Evolutionary conservation across 805 yeast genomes (phyloP).

Genomic region (Saturnispora diversa): DNA sequence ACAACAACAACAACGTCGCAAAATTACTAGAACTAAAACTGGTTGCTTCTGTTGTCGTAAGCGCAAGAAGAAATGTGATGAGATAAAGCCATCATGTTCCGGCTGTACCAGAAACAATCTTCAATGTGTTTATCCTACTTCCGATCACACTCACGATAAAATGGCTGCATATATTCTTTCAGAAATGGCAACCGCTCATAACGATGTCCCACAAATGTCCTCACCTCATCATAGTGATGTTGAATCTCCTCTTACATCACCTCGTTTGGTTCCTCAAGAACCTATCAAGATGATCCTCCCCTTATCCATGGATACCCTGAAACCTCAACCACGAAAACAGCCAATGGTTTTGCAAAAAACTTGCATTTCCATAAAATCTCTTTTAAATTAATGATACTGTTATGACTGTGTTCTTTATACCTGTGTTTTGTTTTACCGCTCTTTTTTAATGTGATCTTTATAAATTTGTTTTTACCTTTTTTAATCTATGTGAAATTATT

Average conservation of each 20-base stretch:
- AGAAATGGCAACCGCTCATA: conserved; percentile 9
- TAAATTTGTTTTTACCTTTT: conserved; percentile 5
- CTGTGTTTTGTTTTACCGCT: background rate
- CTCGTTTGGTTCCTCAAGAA: conserved; percentile 18
- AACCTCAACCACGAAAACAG: background rate
- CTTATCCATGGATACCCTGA: conserved; percentile 7
- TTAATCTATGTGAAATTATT: no score
- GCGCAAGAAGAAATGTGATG: conserved; percentile 35
- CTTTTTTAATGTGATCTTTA: conserved; percentile 3
- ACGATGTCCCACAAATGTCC: conserved; percentile 8
- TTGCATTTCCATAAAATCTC: conserved; percentile 10
- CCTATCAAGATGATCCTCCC: conserved; percentile 8
- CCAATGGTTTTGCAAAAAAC: background rate
- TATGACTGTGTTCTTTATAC: background rate
- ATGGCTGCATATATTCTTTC: conserved; percentile 9
- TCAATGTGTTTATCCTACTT: conserved; percentile 29
- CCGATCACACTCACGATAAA: conserved; percentile 3
- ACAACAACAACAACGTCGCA: conserved; percentile 11
- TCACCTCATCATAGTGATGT: conserved; percentile 14
- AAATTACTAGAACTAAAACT: conserved; percentile 31
- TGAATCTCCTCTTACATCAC: conserved; percentile 26
- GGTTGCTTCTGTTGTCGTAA: conserved; percentile 34
- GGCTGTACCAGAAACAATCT: conserved; percentile 30
- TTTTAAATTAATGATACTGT: conserved; percentile 3
- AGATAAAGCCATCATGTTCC: conserved; percentile 28